These are phyloP conservation scores for Coniophora puteana DNA, from an alignment of 1,284 basidiomycete species.

Conservation along the genomic window DNA sequence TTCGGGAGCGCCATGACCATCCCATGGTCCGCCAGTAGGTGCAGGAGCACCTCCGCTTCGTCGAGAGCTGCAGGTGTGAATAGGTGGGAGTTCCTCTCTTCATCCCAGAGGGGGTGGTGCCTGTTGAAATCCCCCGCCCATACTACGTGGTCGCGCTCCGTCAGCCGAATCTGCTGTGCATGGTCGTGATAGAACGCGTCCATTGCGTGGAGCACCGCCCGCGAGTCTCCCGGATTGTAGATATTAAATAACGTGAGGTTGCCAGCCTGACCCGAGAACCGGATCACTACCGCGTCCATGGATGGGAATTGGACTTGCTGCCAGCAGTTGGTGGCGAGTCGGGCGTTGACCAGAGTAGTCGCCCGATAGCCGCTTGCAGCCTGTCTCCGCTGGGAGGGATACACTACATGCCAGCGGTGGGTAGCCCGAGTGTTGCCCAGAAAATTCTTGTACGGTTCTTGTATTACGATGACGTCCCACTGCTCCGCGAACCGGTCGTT, in stretches of 20 bases:
- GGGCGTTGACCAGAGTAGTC: constrained; percentile 24
- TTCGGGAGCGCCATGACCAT: constrained; percentile 26
- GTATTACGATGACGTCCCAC: constrained; percentile 27
- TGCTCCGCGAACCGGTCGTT: constrained; percentile 6
- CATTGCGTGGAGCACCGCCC: background rate
- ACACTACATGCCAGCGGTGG: constrained; percentile 23
- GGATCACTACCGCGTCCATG: constrained; percentile 26
- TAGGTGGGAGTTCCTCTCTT: constrained; percentile 26
- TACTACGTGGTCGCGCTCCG: constrained; percentile 7
- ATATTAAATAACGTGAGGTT: constrained; percentile 29
- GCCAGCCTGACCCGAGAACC: constrained; percentile 10
- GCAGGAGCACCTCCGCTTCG: constrained; percentile 11
- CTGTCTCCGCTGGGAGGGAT: constrained; percentile 14
- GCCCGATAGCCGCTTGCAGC: constrained; percentile 17
- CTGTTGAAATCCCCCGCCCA: constrained; percentile 40
- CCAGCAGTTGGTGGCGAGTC: constrained; percentile 5
- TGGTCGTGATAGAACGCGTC: background rate
- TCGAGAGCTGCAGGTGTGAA: constrained; percentile 13
- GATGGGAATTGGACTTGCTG: constrained; percentile 2
- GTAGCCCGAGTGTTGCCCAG: constrained; percentile 12
- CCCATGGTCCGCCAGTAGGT: constrained; percentile 12
- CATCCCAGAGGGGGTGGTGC: constrained; percentile 42
- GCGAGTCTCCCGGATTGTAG: constrained; percentile 21
- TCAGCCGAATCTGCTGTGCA: background rate
- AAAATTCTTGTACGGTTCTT: constrained; percentile 31